Conservation (phyloP, 495 filamentous ascomycete species). For the Venustampulla echinocandica region DNA sequence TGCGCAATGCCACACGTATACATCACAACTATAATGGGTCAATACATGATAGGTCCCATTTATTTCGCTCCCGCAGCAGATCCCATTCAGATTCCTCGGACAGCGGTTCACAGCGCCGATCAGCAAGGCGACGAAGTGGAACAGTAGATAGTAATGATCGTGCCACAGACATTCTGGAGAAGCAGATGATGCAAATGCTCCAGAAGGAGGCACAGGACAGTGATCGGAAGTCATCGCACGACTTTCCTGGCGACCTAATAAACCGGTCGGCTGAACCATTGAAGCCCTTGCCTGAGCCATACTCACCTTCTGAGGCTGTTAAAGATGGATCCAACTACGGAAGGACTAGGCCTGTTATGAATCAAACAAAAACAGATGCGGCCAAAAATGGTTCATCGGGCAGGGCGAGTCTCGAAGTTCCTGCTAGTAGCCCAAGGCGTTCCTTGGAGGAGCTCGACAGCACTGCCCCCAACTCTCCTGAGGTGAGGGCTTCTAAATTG, state of each 20-base stretch:
- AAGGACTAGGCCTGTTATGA: slow-evolving; percentile 12
- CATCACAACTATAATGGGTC: slow-evolving; percentile 34
- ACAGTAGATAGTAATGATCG: slow-evolving; percentile 24
- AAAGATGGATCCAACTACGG: too few relatives aligned
- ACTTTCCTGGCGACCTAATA: slow-evolving; percentile 1
- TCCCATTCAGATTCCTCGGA: slow-evolving; percentile 20
- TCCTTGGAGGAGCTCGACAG: slow-evolving; percentile 41
- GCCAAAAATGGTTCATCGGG: slow-evolving; percentile 15
- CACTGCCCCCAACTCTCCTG: slow-evolving; percentile 40
- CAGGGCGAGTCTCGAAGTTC: slow-evolving; percentile 24
- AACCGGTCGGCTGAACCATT: slow-evolving; percentile 10
- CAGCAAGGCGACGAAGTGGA: slow-evolving; percentile 13
- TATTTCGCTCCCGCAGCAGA: slow-evolving; percentile 25
- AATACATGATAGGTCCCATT: slow-evolving; percentile 2
- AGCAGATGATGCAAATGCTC: slow-evolving; percentile 60
- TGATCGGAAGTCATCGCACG: slow-evolving; percentile 15
- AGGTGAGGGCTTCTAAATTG: slow-evolving; percentile 17
- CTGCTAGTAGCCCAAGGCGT: slow-evolving; percentile 23
- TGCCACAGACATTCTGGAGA: slow-evolving; percentile 50
- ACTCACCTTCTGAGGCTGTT: too few relatives aligned
- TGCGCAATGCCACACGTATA: slow-evolving; percentile 38
- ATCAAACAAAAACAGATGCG: slow-evolving; percentile 10
- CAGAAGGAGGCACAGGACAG: slow-evolving; percentile 38
- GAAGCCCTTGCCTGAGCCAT: too few relatives aligned
- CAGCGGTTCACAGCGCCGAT: slow-evolving; percentile 6